phyloP scores from a whole-genome alignment of 768 basidiomycete species.

The Podaxis mareebaensis region DNA sequence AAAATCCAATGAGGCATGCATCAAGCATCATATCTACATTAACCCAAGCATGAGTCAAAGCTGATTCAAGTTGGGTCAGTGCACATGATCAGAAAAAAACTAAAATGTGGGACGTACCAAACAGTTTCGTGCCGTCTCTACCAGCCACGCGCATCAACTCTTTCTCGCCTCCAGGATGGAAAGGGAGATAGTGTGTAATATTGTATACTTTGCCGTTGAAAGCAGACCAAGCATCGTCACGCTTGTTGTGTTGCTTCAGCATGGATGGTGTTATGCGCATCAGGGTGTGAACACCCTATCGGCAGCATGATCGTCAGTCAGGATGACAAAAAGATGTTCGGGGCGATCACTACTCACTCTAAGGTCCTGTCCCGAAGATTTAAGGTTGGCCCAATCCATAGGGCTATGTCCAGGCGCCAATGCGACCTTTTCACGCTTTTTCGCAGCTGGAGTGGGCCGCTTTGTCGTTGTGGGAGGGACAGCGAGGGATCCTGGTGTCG shows the following conservation, averaged over 20 bases:
- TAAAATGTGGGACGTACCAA: slow-evolving; percentile 57
- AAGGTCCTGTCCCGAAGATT: slow-evolving; percentile 77
- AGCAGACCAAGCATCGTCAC: slow-evolving; percentile 90
- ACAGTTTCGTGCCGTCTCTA: slow-evolving; percentile 91
- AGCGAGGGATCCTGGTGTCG: slow-evolving; percentile 44
- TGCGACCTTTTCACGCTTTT: slow-evolving; percentile 77
- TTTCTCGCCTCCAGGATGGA: slow-evolving; percentile 92
- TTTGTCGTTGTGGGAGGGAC: slow-evolving; percentile 66
- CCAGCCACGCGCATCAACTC: slow-evolving; percentile 96
- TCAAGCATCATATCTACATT: slow-evolving; percentile 97
- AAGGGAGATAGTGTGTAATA: slow-evolving; percentile 87
- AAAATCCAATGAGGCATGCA: slow-evolving; percentile 86
- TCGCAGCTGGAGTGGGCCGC: slow-evolving; percentile 51
- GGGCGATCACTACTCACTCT: slow-evolving; percentile 47
- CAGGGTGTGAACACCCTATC: slow-evolving; percentile 69
- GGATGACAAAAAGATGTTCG: background rate
- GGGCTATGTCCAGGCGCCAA: slow-evolving; percentile 90
- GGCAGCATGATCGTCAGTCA: background rate
- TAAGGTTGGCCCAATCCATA: slow-evolving; percentile 91
- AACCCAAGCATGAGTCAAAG: slow-evolving; percentile 93
- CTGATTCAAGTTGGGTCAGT: slow-evolving; percentile 38
- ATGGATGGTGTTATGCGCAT: slow-evolving; percentile 74
- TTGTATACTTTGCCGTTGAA: slow-evolving; percentile 96
- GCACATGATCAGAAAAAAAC: background rate
- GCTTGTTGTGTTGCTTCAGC: slow-evolving; percentile 78